Base-by-base conservation (phyloP, 2,329 filamentous ascomycete genomes). In the Pseudogymnoascus sp. region DNA sequence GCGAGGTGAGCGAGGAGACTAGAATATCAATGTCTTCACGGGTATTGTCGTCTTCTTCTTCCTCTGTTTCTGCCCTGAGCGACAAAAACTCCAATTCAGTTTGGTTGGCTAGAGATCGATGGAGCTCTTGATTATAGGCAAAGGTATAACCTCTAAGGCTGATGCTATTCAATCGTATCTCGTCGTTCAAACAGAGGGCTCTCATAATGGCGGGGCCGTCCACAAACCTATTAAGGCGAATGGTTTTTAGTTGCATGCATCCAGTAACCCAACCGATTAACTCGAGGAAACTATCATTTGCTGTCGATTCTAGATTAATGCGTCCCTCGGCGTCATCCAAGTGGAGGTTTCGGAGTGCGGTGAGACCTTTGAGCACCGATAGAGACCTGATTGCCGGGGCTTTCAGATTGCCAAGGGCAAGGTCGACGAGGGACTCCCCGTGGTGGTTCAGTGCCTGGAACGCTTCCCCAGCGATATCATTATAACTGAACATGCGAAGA, bases 401-500 rank as follows among this genome's bases (percentile, higher is more conserved):
- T 30, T 72, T 77, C 49, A 86, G 72, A 58, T 75, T 78, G 39
- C 72, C 71, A 3, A 87, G 72, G 64, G 79, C 78, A 63, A 87
- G 71, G 63, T 79, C 74, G 63, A 75, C 80, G 9, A 91, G 74
- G 4, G 85, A 84, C 42, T 77, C 71, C 12, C 77, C 74, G 66
- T 87, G 84, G 22, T 75, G 74, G 63, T 78, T 80, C 5, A 87
- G 67, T 3, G 81, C 79, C 25, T 77, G 71, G 55, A 88, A 81
- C 0, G 84, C 82, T 45, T 82, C 75, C 2, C 76, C 73, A 0
- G 81, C 81, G 14, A 88, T 77, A 2, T 78, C 74, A 65, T 83
- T 83, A 41, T 77, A 75, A 68, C 81, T 82, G 61, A 85, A 78
- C 28, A 85, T 79, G 63, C 84, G 77, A 62, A 90, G 85, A 19